These are phyloP conservation scores for Davidsoniella eucalypti DNA, from an alignment of 2,329 filamentous ascomycete genomes.

Conservation along the genomic window DNA sequence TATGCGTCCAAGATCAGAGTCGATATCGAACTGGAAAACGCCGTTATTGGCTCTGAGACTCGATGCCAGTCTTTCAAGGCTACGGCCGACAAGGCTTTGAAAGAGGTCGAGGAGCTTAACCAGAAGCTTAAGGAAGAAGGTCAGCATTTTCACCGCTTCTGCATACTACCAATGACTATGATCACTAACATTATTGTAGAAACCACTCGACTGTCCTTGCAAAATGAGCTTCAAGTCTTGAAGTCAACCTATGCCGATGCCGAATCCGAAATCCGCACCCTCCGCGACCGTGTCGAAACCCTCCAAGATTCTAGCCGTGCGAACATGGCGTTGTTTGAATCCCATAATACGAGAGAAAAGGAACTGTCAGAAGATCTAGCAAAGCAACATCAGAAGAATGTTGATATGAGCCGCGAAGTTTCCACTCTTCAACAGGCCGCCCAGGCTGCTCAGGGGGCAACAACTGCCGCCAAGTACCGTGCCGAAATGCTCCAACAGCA, in stretches of 20 bases:
- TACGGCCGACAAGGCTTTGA: slow-evolving; percentile 65
- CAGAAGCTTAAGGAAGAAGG: slow-evolving; percentile 71
- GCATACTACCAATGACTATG: not conserved
- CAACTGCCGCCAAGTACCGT: slow-evolving; percentile 71
- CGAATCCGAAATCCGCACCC: slow-evolving; percentile 54
- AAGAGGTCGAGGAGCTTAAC: slow-evolving; percentile 67
- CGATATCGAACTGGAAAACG: slow-evolving; percentile 87
- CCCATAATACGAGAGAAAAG: slow-evolving; percentile 76
- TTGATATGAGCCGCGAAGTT: slow-evolving; percentile 70
- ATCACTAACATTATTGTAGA: slow-evolving; percentile 35
- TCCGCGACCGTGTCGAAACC: slow-evolving; percentile 69
- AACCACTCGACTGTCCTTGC: slow-evolving; percentile 54
- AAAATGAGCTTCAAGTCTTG: slow-evolving; percentile 65
- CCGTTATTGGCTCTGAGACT: slow-evolving; percentile 66
- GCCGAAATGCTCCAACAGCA: slow-evolving; percentile 85
- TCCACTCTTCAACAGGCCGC: slow-evolving; percentile 67
- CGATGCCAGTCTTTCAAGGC: slow-evolving; percentile 68
- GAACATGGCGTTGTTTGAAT: slow-evolving; percentile 73
- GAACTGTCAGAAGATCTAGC: slow-evolving; percentile 73
- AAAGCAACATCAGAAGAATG: slow-evolving; percentile 72
- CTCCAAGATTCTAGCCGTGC: slow-evolving; percentile 88
- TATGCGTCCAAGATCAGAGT: slow-evolving; percentile 76
- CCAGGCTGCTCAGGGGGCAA: slow-evolving; percentile 64
- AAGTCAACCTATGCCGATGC: slow-evolving; percentile 61
- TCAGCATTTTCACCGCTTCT: slow-evolving; percentile 23